These are phyloP conservation scores for Nyssa sinensis DNA, from an alignment of 148 eudicot species.

Conservation along the genomic window DNA sequence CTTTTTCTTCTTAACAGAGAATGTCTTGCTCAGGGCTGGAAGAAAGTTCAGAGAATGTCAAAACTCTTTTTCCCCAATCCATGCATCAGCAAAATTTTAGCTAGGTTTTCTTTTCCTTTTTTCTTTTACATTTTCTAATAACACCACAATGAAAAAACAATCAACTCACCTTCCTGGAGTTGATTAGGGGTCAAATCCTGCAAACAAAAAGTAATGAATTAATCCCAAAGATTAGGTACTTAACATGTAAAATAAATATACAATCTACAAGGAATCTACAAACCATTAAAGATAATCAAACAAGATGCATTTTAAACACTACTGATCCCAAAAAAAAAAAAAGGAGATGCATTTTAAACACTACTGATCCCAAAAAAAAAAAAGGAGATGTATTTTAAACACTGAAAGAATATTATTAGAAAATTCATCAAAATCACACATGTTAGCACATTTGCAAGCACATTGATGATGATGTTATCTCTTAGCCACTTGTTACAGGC, in stretches of 20 bases:
- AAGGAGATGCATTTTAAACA: too few species aligned
- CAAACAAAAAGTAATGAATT: conserved; percentile 9
- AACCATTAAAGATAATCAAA: too few species aligned
- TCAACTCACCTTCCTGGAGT: conserved; percentile 69
- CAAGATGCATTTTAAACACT: too few species aligned
- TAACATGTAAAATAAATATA: neutral
- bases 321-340: too few species aligned
- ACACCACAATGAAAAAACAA: neutral
- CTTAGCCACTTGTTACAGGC: neutral
- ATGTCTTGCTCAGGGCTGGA: conserved; percentile 86
- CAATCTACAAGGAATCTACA: neutral
- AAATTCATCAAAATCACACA: neutral
- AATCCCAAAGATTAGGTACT: neutral
- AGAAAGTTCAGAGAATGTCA: conserved; percentile 10
- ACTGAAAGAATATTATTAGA: too few species aligned
- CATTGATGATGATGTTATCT: neutral
- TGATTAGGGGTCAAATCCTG: conserved; percentile 83
- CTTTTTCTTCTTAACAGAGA: conserved; percentile 73
- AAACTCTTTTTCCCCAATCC: neutral
- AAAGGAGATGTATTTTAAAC: too few species aligned
- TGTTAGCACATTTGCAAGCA: neutral
- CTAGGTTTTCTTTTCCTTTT: neutral
- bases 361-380: too few species aligned
- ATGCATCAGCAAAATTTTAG: neutral
- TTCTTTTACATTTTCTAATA: neutral